Evolutionary conservation across 2,329 filamentous ascomycete genomes (phyloP).

Genomic region (Hypoxylon sp.): DNA sequence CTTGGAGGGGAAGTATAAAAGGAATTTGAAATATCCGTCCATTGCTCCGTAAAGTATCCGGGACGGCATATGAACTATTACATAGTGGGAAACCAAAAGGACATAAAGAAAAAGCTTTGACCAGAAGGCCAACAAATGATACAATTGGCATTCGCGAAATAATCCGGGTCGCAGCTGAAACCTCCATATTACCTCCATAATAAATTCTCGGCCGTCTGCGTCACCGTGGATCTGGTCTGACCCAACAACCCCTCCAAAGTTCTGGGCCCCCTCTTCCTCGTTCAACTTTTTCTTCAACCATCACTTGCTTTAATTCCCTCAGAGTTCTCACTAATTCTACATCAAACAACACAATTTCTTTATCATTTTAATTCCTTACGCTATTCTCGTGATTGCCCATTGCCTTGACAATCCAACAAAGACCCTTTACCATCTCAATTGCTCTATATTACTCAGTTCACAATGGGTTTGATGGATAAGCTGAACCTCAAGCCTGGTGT

Average conservation of each 20-base stretch:
- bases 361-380: conserved; percentile 22
- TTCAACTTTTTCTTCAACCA: conserved; percentile 28
- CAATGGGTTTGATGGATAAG: conserved; percentile 50
- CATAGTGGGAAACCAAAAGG: conserved; percentile 8
- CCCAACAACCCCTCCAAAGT: conserved; percentile 40
- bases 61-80: conserved; percentile 23
- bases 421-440: conserved; percentile 11
- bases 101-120: conserved; percentile 15
- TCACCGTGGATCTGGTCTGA: conserved; percentile 42
- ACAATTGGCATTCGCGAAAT: conserved; percentile 39
- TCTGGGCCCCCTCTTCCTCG: conserved; percentile 21
- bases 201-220: conserved; percentile 40
- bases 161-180: conserved; percentile 32
- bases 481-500: conserved; percentile 68
- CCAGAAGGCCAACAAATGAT: conserved; percentile 21
- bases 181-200: conserved; percentile 30
- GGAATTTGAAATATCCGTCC: conserved; percentile 11
- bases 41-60: conserved; percentile 31
- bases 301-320: conserved; percentile 42
- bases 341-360: conserved; percentile 22
- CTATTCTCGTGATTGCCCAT: conserved; percentile 3
- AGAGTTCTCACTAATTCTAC: conserved; percentile 33
- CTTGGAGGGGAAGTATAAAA: conserved; percentile 32
- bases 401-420: neutral
- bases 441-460: conserved; percentile 26